Percentiles rank a stretch among this genome's conserved stretches.
Evolutionary conservation across 805 yeast species (phyloP).

Genomic region (Zygosaccharomyces lentus): DNA sequence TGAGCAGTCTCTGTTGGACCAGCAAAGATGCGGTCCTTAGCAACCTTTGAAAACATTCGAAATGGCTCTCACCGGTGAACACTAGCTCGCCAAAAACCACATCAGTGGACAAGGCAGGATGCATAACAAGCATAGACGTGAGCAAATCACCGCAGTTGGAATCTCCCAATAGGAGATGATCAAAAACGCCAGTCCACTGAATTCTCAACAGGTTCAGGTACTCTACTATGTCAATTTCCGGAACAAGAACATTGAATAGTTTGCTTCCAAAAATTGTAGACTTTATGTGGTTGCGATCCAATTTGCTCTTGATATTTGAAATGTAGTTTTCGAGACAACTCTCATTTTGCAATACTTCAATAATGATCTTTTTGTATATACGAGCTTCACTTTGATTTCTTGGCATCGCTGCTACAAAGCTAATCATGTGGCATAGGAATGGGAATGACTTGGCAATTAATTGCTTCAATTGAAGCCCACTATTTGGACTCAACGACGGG

Average conservation of each 20-base stretch:
- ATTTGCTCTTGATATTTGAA: not conserved
- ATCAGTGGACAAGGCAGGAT: slow-evolving; percentile 18
- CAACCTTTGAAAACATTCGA: slow-evolving; percentile 11
- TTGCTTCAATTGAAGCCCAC: slow-evolving; percentile 5
- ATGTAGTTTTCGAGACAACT: slow-evolving; percentile 18
- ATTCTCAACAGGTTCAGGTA: slow-evolving; percentile 19
- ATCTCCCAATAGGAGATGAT: not conserved
- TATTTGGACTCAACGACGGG: slow-evolving; percentile 19
- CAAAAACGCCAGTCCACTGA: slow-evolving; percentile 23
- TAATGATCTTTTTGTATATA: slow-evolving; percentile 15
- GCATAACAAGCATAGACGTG: slow-evolving; percentile 16
- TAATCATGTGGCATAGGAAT: slow-evolving; percentile 24
- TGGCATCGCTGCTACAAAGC: slow-evolving; percentile 13
- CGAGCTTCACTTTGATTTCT: slow-evolving; percentile 13
- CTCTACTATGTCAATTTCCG: slow-evolving; percentile 17
- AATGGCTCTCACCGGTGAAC: slow-evolving; percentile 9
- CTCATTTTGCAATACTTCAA: slow-evolving; percentile 12
- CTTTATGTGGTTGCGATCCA: slow-evolving; percentile 15
- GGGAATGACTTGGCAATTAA: slow-evolving; percentile 13
- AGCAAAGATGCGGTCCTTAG: slow-evolving; percentile 11
- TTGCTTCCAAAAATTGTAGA: slow-evolving; percentile 33
- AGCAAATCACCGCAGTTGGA: slow-evolving; percentile 14
- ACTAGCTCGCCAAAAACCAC: slow-evolving; percentile 20
- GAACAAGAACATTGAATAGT: slow-evolving; percentile 26
- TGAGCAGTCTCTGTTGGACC: slow-evolving; percentile 19